phyloP scores from a whole-genome alignment of 1,139 yeast genomes.

The Protomyces inouyei region DNA sequence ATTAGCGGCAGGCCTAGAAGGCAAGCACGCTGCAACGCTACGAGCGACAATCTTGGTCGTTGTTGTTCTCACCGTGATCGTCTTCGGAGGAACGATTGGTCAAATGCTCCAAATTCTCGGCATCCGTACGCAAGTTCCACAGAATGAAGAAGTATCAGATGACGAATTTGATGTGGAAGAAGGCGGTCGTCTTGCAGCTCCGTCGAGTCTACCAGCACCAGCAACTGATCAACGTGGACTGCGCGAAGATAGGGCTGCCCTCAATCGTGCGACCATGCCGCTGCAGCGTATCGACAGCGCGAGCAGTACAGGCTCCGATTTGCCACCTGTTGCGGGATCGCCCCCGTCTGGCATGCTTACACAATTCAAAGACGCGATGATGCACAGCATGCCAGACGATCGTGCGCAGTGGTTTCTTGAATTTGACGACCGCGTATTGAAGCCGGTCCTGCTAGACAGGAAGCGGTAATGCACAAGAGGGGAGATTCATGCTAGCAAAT shows the following conservation, averaged over 20 bases:
- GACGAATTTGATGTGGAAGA: slow-evolving; percentile 89
- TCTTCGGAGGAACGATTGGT: slow-evolving; percentile 98
- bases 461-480: not conserved
- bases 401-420: slow-evolving; percentile 66
- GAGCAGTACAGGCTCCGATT: slow-evolving; percentile 27
- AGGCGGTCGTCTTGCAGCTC: slow-evolving; percentile 28
- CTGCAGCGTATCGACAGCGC: slow-evolving; percentile 21
- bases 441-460: slow-evolving; percentile 82
- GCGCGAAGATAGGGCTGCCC: slow-evolving; percentile 12
- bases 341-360: slow-evolving; percentile 9
- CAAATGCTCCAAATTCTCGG: slow-evolving; percentile 94
- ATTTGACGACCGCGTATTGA: slow-evolving; percentile 90
- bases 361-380: slow-evolving; percentile 30
- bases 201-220: slow-evolving; percentile 3
- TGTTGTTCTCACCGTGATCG: slow-evolving; percentile 89
- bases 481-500: not conserved
- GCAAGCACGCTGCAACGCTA: slow-evolving; percentile 83
- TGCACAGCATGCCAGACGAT: slow-evolving; percentile 27
- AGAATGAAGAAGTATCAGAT: slow-evolving; percentile 70
- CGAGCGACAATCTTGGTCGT: slow-evolving; percentile 94
- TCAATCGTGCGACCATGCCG: slow-evolving; percentile 3
- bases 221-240: slow-evolving; percentile 3
- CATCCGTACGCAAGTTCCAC: slow-evolving; percentile 84
- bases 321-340: slow-evolving; percentile 30
- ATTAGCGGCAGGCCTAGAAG: slow-evolving; percentile 93